phyloP scores from a whole-genome alignment of 2,329 filamentous ascomycete species.

The Mollisia scopiformis region DNA sequence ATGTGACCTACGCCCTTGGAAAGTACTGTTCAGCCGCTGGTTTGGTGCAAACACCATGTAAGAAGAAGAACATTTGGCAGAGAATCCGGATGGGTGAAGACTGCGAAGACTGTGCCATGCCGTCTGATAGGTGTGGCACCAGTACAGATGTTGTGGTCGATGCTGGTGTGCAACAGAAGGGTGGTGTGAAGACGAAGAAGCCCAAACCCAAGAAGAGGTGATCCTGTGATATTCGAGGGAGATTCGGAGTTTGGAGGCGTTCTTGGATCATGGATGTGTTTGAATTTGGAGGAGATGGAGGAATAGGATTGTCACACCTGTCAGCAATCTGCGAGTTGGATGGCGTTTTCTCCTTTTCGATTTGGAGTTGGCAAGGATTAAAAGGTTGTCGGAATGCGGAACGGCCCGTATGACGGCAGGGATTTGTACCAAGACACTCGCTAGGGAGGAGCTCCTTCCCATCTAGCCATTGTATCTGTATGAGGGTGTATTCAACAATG shows the following conservation, averaged over 20 bases:
- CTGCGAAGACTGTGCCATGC: conserved; percentile 33
- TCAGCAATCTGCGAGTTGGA: not conserved
- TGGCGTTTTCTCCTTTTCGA: not conserved
- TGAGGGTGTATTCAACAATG: not conserved
- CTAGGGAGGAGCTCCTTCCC: not conserved
- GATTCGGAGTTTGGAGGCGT: not conserved
- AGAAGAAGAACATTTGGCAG: conserved; percentile 34
- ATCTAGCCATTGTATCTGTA: not conserved
- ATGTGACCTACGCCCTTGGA: conserved; percentile 31
- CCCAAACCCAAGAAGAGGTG: conserved; percentile 31
- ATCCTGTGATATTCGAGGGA: conserved; percentile 33
- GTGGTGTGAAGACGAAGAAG: conserved; percentile 16
- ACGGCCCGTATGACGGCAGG: not conserved
- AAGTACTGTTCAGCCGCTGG: conserved; percentile 31
- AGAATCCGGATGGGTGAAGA: conserved; percentile 31
- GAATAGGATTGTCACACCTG: not conserved
- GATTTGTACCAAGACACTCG: not conserved
- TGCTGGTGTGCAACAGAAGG: conserved; percentile 8
- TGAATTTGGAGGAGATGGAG: no score
- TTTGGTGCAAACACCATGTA: conserved; percentile 35
- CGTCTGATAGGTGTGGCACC: conserved; percentile 12
- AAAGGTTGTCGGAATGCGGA: not conserved
- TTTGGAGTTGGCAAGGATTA: not conserved
- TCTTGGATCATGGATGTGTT: not conserved
- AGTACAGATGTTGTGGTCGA: not conserved